Conservation (phyloP, 805 yeast species). For the Metschnikowia hibisci region DNA sequence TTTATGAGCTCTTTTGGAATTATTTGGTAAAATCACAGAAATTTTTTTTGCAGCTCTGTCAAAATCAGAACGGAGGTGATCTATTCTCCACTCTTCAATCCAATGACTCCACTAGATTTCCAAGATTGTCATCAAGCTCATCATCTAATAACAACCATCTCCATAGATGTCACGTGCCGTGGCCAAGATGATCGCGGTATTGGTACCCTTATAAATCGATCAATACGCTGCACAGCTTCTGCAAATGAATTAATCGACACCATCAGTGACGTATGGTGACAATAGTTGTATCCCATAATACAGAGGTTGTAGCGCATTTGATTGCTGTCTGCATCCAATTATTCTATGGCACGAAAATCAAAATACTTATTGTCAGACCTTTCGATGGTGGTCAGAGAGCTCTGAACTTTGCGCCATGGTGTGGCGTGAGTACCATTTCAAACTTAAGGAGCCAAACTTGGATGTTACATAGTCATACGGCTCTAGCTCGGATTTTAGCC, state of each 20-base stretch:
- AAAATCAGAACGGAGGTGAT: background rate
- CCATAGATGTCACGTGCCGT: background rate
- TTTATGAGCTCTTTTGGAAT: too few relatives aligned
- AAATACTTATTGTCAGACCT: slow-evolving; percentile 15
- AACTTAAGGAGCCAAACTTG: slow-evolving; percentile 11
- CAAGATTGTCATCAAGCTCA: too few relatives aligned
- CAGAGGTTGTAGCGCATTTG: slow-evolving; percentile 18
- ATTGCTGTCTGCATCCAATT: slow-evolving; percentile 17
- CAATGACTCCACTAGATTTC: too few relatives aligned
- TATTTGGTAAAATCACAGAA: too few relatives aligned
- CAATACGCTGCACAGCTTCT: background rate
- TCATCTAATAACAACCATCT: too few relatives aligned
- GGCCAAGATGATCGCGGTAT: background rate
- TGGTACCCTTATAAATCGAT: background rate
- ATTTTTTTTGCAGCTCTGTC: background rate
- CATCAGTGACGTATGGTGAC: slow-evolving; percentile 10
- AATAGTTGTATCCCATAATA: slow-evolving; percentile 18
- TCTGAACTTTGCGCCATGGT: slow-evolving; percentile 23
- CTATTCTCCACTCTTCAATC: too few relatives aligned
- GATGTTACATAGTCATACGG: slow-evolving; percentile 5
- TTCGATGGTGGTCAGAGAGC: slow-evolving; percentile 7
- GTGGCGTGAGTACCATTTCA: slow-evolving; percentile 24
- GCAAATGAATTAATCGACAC: background rate
- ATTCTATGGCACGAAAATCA: slow-evolving; percentile 10
- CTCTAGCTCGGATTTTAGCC: slow-evolving; percentile 10